Conservation (phyloP, 345 rosid genomes). For the Gynandropsis gynandra region DNA sequence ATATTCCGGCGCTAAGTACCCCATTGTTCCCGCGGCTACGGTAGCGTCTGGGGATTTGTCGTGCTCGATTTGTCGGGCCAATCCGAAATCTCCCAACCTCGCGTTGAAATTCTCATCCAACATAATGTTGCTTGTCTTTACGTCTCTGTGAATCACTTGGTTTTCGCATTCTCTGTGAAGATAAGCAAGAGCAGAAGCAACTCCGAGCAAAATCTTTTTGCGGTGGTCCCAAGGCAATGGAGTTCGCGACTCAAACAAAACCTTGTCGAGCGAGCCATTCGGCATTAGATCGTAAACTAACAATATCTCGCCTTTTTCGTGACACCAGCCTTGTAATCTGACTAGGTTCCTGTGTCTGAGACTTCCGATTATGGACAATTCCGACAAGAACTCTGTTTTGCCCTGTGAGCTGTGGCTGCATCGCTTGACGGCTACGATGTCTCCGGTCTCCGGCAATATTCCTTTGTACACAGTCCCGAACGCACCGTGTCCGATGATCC, state of each 20-base stretch:
- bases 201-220: slow-evolving; percentile 41
- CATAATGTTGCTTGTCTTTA: slow-evolving; percentile 53
- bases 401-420: slow-evolving; percentile 84
- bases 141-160: slow-evolving; percentile 54
- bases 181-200: slow-evolving; percentile 52
- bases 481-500: slow-evolving; percentile 83
- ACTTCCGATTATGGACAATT: slow-evolving; percentile 78
- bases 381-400: slow-evolving; percentile 78
- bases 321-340: slow-evolving; percentile 92
- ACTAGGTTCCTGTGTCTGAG: slow-evolving; percentile 86
- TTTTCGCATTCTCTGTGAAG: slow-evolving; percentile 54
- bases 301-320: slow-evolving; percentile 82
- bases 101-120: slow-evolving; percentile 51
- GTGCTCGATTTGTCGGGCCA: slow-evolving; percentile 47
- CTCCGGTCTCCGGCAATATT: slow-evolving; percentile 57
- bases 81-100: slow-evolving; percentile 52
- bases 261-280: slow-evolving; percentile 59
- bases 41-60: slow-evolving; percentile 57
- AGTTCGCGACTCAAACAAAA: slow-evolving; percentile 35
- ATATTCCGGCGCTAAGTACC: slow-evolving; percentile 57
- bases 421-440: slow-evolving; percentile 76
- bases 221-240: slow-evolving; percentile 46
- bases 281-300: slow-evolving; percentile 94
- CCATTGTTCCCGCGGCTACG: slow-evolving; percentile 56
- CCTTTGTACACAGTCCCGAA: slow-evolving; percentile 93